Evolutionary conservation across 2,329 filamentous ascomycete genomes (phyloP), one percentile per base, ranked within the genome.

Genomic region (Fusarium sp.): DNA sequence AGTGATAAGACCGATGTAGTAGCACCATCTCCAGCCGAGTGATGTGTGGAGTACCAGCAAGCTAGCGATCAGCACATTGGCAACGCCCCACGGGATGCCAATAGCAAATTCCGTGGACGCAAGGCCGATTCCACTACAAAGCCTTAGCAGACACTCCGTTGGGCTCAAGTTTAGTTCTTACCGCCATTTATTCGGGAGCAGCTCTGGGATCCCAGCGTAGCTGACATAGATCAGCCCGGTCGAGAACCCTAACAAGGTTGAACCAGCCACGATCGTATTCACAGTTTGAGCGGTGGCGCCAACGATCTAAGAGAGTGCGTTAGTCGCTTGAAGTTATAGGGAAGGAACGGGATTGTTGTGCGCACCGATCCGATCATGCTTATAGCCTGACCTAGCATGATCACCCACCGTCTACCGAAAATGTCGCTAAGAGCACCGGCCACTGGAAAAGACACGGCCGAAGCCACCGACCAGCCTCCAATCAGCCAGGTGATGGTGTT

Each of bases 81-180:
- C 4, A 1, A 57, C 61, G 1, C 58, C 58, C 58, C 57, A 62
- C 3, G 57, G 58, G 1, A 62, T 54, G 2, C n/a, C 22, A 39
- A 62, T 62, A 22, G 57, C 61, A 15, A 62, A 62, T 8, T 62
- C 58, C 1, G 58, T 62, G 57, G 57, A 62, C 1, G 42, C 57
- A 7, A 62, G 31, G 2, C 58, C 58, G 7, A 62, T 62, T 13
- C 58, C 58, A 62, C 58, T 61, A 6, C 1, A 36, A 26, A 26
- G 5, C 24, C 24, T 26, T 26, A 26, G 24, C 8, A 26, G 24
- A 26, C 24, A 26, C 24, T 26, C 24, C 24, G 24, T 26, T 26
- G 24, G 24, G 24, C 24, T 26, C 8, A 26, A 26, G 24, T 21
- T 7, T 4, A 6, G 2, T 6, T 21, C 54, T 1, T 38, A 61